Conservation (phyloP, 1,284 basidiomycete genomes). For the Wolfiporia cocos region DNA sequence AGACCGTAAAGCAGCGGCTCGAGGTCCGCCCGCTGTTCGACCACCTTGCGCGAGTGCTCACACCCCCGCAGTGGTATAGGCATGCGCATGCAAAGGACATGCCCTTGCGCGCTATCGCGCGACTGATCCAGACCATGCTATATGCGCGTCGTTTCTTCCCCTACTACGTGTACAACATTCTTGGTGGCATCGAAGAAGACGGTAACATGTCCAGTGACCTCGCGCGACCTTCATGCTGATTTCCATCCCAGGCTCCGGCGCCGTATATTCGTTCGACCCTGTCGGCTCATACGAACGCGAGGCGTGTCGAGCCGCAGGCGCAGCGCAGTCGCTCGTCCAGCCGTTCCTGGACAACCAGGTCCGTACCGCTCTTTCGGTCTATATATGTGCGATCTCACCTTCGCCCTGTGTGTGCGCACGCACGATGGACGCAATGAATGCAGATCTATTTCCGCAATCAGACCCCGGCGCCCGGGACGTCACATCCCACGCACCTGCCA, state of each 20-base stretch:
- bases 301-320: conserved; percentile 89
- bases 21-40: conserved; percentile 49
- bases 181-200: conserved; percentile 91
- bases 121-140: conserved; percentile 94
- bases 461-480: conserved; percentile 53
- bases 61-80: conserved; percentile 74
- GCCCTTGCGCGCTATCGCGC: conserved; percentile 87
- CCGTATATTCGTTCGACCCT: conserved; percentile 96
- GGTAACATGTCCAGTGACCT: conserved; percentile 46
- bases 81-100: conserved; percentile 94
- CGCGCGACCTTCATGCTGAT: conserved; percentile 1
- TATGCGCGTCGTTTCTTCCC: conserved; percentile 94
- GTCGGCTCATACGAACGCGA: conserved; percentile 95
- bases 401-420: conserved; percentile 2
- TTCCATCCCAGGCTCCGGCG: conserved; percentile 66
- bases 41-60: too few relatives aligned
- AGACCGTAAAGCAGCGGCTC: conserved; percentile 87
- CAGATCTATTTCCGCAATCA: conserved; percentile 98
- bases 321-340: conserved; percentile 86
- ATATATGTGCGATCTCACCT: conserved; percentile 1
- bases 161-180: conserved; percentile 93
- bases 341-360: conserved; percentile 97
- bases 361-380: conserved; percentile 20
- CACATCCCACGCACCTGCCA: conserved; percentile 77
- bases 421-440: conserved; percentile 5